Evolutionary conservation across 257 asterid genomes (phyloP).

Genomic region (Solanum etuberosum): DNA sequence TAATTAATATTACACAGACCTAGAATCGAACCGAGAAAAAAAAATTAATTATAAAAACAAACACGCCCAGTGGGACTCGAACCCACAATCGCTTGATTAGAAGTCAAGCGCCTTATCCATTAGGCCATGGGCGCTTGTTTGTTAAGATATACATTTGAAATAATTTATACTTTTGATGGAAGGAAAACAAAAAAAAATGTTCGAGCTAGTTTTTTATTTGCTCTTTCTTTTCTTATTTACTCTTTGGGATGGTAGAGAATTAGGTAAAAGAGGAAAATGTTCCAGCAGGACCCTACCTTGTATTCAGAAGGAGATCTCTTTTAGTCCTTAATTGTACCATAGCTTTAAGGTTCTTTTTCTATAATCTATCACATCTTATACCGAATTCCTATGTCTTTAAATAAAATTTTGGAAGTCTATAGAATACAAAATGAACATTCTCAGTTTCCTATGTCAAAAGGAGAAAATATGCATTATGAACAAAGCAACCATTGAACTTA

Average conservation of each 20-base stretch:
- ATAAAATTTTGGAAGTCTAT: background rate
- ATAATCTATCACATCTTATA: background rate
- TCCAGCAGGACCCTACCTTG: background rate
- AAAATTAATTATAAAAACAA: no score
- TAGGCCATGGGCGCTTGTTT: background rate
- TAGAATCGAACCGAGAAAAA: no score
- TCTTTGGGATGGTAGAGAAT: background rate
- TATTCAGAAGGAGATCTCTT: background rate
- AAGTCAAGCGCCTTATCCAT: background rate
- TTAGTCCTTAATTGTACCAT: background rate
- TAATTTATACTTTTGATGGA: no score
- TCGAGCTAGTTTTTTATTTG: background rate
- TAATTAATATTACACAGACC: no score
- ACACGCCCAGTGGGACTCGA: background rate
- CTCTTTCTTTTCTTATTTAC: background rate
- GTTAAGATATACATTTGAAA: rapidly evolving
- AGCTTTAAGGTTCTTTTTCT: background rate
- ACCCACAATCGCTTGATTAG: background rate
- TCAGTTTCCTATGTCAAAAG: background rate
- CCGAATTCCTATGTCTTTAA: background rate
- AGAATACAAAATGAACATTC: background rate
- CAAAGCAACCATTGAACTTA: background rate
- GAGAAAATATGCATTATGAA: background rate
- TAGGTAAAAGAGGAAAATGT: background rate
- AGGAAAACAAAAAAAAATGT: no score